phyloP scores from a whole-genome alignment of 2,329 filamentous ascomycete species.

The Cordyceps farinosa region DNA sequence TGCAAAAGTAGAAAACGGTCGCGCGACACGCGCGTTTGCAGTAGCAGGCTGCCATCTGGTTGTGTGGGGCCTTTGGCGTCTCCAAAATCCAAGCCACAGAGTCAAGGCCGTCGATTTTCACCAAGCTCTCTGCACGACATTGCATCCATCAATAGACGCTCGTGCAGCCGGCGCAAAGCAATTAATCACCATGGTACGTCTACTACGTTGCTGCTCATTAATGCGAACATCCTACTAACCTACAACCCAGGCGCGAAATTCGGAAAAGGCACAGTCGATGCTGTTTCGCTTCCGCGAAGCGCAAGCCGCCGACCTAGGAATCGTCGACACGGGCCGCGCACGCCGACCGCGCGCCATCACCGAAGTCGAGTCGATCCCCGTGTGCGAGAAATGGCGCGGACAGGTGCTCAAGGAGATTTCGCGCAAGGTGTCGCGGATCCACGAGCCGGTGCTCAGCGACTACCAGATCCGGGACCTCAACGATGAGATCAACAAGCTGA shows the following conservation, averaged over 20 bases:
- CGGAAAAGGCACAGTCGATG: constrained; percentile 99
- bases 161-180: neutral
- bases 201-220: neutral
- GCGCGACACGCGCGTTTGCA: neutral
- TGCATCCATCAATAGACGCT: neutral
- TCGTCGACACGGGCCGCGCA: constrained; percentile 87
- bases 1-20: neutral
- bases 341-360: constrained; percentile 90
- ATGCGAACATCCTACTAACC: constrained; percentile 17
- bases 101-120: neutral
- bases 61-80: neutral
- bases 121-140: neutral
- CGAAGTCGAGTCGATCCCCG: constrained; percentile 75
- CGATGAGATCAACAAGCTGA: constrained; percentile 98
- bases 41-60: neutral
- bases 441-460: constrained; percentile 86
- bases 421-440: constrained; percentile 94
- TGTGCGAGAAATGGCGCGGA: constrained; percentile 96
- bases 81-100: neutral
- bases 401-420: constrained; percentile 96
- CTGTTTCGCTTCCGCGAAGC: constrained; percentile 99
- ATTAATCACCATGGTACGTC: constrained; percentile 7
- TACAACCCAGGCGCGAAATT: constrained; percentile 76
- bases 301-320: constrained; percentile 92
- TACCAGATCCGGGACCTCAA: constrained; percentile 97